Conservation (phyloP, 345 rosid species). For the Geranium rotundifolium region DNA sequence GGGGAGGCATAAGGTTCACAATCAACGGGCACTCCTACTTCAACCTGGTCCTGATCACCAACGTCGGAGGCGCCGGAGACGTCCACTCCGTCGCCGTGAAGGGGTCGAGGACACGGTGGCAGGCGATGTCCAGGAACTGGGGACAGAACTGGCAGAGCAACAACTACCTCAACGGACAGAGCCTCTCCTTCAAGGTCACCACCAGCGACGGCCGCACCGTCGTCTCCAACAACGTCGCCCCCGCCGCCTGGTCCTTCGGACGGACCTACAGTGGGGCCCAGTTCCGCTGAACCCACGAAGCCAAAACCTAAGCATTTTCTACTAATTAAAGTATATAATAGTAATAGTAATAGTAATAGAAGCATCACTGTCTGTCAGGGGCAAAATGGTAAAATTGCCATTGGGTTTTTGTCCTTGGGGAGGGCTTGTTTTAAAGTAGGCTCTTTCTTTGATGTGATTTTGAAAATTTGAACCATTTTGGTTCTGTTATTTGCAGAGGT, state of each 20-base stretch:
- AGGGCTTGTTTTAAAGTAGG: too few relatives aligned
- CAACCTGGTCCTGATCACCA: constrained; percentile 66
- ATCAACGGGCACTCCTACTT: constrained; percentile 77
- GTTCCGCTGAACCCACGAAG: constrained; percentile 22
- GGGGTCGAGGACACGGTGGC: constrained; percentile 69
- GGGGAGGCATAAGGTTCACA: constrained; percentile 66
- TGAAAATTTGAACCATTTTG: too few relatives aligned
- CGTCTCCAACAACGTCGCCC: constrained; percentile 53
- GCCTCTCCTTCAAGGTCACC: constrained; percentile 67
- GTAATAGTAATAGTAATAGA: too few relatives aligned
- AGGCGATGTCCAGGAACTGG: constrained; percentile 74
- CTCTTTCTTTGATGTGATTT: too few relatives aligned
- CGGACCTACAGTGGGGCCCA: constrained; percentile 59
- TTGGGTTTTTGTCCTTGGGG: too few relatives aligned
- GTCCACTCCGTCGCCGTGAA: constrained; percentile 47
- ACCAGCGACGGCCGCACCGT: constrained; percentile 54
- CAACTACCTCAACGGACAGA: constrained; percentile 53
- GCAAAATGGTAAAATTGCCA: too few relatives aligned
- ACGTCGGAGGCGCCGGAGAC: constrained; percentile 77
- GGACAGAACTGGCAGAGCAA: too few relatives aligned
- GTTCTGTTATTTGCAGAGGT: too few relatives aligned
- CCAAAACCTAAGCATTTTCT: too few relatives aligned
- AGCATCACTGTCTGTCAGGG: too few relatives aligned
- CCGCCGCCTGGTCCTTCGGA: constrained; percentile 67
- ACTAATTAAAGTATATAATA: too few relatives aligned